Evolutionary conservation across 306 rosid genomes (phyloP).

Genomic region (cucumber (Cucumis sativus)): Cucumber_9930_V3 NC_026655.2:1011501-1012000

Average conservation of each 20-base stretch:
- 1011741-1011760: too few relatives aligned
- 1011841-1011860: background rate
- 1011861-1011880: too few relatives aligned
- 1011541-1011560: background rate
- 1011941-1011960: background rate
- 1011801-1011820: too few relatives aligned
- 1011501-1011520: background rate
- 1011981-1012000: too few relatives aligned
- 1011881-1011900: too few relatives aligned
- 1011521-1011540: background rate
- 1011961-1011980: background rate
- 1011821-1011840: background rate
- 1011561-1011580: background rate
- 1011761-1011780: too few relatives aligned
- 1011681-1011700: background rate
- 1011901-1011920: background rate
- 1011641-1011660: background rate
- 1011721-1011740: background rate
- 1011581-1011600: slow-evolving; percentile 1
- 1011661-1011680: background rate
- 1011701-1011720: background rate
- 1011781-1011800: too few relatives aligned
- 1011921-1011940: background rate
- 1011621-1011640: background rate
- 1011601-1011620: background rate